Evolutionary conservation across 106 monocot genomes (phyloP).

Genomic region (Dendrobium catenatum): DNA sequence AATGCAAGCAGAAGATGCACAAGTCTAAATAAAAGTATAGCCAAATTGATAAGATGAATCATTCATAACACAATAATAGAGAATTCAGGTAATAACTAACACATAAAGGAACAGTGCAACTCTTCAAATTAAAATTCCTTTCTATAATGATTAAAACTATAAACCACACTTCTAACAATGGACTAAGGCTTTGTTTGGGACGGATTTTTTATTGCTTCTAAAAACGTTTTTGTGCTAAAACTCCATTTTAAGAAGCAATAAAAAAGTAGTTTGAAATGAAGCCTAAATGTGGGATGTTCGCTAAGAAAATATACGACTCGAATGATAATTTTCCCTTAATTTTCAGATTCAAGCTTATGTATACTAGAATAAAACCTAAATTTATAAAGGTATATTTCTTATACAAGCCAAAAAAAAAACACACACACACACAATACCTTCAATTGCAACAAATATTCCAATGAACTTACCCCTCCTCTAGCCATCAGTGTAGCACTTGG

Average conservation of each 20-base stretch:
- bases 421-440: background rate
- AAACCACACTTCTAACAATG: too few species aligned
- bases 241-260: too few species aligned
- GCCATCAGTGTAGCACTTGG: conserved; percentile 66
- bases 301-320: too few species aligned
- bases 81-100: too few species aligned
- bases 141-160: too few species aligned
- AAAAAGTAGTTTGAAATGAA: too few species aligned
- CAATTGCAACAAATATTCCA: background rate
- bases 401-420: background rate
- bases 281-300: too few species aligned
- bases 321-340: background rate
- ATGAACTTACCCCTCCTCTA: conserved; percentile 70
- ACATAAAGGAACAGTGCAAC: too few species aligned
- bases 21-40: background rate
- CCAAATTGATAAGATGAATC: background rate
- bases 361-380: background rate
- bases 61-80: background rate
- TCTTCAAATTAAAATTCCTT: too few species aligned
- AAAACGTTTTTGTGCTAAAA: too few species aligned
- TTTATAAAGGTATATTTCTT: background rate
- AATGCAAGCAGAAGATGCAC: background rate
- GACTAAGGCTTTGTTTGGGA: too few species aligned
- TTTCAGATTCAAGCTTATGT: background rate
- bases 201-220: too few species aligned